Conservation (phyloP, 352 stramenopile genomes). For the Thraustochytrium sp. region DNA sequence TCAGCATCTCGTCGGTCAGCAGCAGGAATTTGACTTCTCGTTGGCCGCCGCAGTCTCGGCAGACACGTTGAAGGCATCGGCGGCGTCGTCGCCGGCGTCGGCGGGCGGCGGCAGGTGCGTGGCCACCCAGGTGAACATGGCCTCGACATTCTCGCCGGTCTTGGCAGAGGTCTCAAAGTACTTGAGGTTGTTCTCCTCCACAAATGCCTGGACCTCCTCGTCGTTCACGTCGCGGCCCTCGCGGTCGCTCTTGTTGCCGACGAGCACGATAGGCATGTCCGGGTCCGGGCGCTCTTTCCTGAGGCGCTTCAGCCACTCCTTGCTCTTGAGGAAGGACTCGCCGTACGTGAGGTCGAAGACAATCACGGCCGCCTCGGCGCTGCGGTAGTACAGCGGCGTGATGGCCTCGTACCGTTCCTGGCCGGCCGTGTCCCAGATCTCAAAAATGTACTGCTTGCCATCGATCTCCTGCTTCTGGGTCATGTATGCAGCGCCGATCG, state of each 20-base stretch:
- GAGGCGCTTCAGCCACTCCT: conserved; percentile 90
- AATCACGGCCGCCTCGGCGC: conserved; percentile 90
- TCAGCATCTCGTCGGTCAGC: too few relatives aligned
- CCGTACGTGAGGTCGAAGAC: conserved; percentile 95
- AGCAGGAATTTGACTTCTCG: too few relatives aligned
- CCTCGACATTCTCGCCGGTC: conserved; percentile 79
- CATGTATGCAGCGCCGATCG: conserved; percentile 95
- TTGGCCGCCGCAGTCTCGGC: too few relatives aligned
- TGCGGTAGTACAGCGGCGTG: conserved; percentile 97
- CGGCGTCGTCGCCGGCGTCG: background rate
- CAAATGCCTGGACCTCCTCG: conserved; percentile 64
- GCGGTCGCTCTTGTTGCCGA: conserved; percentile 85
- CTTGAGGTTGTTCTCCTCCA: conserved; percentile 71
- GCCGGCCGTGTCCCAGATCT: conserved; percentile 95
- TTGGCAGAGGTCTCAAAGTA: conserved; percentile 83
- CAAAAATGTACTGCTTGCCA: conserved; percentile 45
- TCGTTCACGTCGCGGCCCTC: conserved; percentile 78
- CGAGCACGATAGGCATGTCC: conserved; percentile 85
- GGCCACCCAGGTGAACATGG: conserved; percentile 75
- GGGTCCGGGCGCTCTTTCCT: conserved; percentile 76
- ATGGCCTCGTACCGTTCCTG: conserved; percentile 89
- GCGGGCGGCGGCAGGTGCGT: conserved; percentile 35
- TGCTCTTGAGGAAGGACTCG: conserved; percentile 82
- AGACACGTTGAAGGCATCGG: background rate
- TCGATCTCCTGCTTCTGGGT: conserved; percentile 83